A percentile compares a stretch with the other conserved stretches of the same genome.
phyloP scores from a whole-genome alignment of 192 early-diverging fungal species.

The Mortierella hygrophila region DNA sequence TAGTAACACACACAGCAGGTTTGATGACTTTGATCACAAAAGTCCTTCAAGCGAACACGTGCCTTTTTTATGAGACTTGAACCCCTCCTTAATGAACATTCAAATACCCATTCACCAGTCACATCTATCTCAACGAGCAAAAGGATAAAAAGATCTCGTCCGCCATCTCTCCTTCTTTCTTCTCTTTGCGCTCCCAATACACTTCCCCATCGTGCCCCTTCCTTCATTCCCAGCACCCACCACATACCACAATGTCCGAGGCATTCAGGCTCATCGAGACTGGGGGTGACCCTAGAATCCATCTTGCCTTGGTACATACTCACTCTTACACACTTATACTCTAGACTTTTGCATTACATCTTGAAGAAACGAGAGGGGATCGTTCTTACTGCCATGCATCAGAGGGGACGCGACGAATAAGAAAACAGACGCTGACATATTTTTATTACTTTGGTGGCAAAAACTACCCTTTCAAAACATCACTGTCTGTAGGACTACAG shows the following conservation, averaged over 20 bases:
- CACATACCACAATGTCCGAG: conserved; percentile 22
- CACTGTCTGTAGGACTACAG: conserved; percentile 26
- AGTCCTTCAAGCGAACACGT: no score
- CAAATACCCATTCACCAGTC: not conserved
- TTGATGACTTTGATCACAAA: no score
- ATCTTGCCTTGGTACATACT: conserved; percentile 25
- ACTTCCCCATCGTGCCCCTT: not conserved
- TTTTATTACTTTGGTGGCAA: not conserved
- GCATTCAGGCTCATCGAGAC: conserved; percentile 47
- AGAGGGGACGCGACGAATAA: not conserved
- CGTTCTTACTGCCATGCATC: no score
- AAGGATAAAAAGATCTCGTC: not conserved
- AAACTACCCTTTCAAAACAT: not conserved
- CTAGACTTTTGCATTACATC: not conserved
- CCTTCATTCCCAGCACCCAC: not conserved
- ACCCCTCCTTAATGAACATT: not conserved
- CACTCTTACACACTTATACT: not conserved
- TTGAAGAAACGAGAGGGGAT: no score
- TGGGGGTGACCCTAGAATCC: conserved; percentile 41
- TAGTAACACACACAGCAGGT: no score
- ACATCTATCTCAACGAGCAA: not conserved
- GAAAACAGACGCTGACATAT: not conserved
- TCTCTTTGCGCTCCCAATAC: not conserved
- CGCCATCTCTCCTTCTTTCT: not conserved
- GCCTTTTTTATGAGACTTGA: not conserved